A percentile compares a stretch with the other conserved stretches of the same genome.
These are phyloP conservation scores for Cucumis hystrix DNA, from an alignment of 306 rosid genomes.

Conservation along the genomic window DNA sequence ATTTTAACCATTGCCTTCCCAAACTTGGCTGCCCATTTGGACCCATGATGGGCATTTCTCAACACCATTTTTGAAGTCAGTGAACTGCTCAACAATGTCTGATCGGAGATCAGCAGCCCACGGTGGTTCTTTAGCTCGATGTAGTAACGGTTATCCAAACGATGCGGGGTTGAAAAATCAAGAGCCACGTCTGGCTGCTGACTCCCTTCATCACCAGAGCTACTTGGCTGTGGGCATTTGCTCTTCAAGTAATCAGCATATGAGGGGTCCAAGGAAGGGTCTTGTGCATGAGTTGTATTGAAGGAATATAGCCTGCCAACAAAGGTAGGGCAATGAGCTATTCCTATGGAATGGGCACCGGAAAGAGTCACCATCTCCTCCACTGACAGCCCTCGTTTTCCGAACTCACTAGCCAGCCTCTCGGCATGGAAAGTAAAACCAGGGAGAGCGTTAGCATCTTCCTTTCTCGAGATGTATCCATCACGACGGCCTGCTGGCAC, in stretches of 20 bases:
- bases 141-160: conserved; percentile 18
- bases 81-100: conserved; percentile 11
- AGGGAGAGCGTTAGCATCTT: conserved; percentile 4
- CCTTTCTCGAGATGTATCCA: conserved; percentile 4
- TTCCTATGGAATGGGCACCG: conserved; percentile 29
- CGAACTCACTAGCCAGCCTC: conserved; percentile 1
- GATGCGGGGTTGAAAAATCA: conserved; percentile 12
- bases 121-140: conserved; percentile 4
- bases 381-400: conserved; percentile 1
- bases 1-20: conserved; percentile 27
- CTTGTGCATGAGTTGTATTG: conserved; percentile 17
- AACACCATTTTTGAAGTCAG: conserved; percentile 10
- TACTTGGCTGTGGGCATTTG: conserved; percentile 5
- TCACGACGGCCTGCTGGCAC: conserved; percentile 27
- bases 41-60: conserved; percentile 3
- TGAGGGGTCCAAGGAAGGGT: conserved; percentile 16
- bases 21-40: conserved; percentile 16
- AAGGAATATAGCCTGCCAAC: conserved; percentile 5
- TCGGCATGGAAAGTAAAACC: not conserved
- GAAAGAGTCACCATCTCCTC: conserved; percentile 30
- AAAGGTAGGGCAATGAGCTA: conserved; percentile 22
- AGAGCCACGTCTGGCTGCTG: not conserved
- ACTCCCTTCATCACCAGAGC: not conserved
- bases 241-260: conserved; percentile 10
- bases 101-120: conserved; percentile 15